Percentiles rank a stretch among this genome's conserved stretches.
Conservation (phyloP, 2,329 filamentous ascomycete species). For the Tetracladium maxilliforme region DNA sequence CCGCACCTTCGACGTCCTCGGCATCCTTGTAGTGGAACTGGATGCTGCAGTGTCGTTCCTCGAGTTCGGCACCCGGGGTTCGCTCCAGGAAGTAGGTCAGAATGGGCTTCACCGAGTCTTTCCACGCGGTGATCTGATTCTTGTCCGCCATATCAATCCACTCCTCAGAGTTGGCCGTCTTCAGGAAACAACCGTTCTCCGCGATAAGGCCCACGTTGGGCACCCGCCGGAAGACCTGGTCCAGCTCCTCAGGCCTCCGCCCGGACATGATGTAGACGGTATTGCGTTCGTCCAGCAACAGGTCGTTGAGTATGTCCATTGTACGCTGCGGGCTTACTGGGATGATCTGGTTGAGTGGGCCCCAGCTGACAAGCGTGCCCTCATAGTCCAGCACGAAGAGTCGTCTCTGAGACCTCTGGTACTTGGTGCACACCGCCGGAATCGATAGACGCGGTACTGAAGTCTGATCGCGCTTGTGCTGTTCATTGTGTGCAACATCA, state of each 20-base stretch:
- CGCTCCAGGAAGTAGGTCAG: conserved; percentile 83
- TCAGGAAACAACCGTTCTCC: conserved; percentile 87
- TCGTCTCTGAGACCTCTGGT: conserved; percentile 49
- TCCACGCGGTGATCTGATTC: conserved; percentile 61
- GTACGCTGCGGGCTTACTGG: conserved; percentile 77
- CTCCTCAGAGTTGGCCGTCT: conserved; percentile 47
- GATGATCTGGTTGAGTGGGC: conserved; percentile 71
- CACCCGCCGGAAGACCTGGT: conserved; percentile 71
- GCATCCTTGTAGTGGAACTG: conserved; percentile 82
- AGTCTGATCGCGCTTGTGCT: conserved; percentile 70
- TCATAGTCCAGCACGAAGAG: conserved; percentile 91
- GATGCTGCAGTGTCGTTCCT: conserved; percentile 82
- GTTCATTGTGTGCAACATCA: conserved; percentile 65
- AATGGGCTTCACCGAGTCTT: conserved; percentile 67
- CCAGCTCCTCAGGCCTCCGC: conserved; percentile 73
- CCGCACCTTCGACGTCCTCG: conserved; percentile 61
- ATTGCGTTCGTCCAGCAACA: conserved; percentile 68
- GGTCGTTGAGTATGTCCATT: conserved; percentile 66
- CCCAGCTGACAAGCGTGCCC: conserved; percentile 79
- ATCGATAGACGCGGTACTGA: conserved; percentile 76
- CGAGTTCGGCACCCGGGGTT: conserved; percentile 74
- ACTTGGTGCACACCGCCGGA: conserved; percentile 46
- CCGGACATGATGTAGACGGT: conserved; percentile 90
- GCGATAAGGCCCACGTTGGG: conserved; percentile 80
- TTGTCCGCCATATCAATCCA: conserved; percentile 73